Conservation (phyloP, 371 early-diverging fungal species). For the Mucor saturninus region DNA sequence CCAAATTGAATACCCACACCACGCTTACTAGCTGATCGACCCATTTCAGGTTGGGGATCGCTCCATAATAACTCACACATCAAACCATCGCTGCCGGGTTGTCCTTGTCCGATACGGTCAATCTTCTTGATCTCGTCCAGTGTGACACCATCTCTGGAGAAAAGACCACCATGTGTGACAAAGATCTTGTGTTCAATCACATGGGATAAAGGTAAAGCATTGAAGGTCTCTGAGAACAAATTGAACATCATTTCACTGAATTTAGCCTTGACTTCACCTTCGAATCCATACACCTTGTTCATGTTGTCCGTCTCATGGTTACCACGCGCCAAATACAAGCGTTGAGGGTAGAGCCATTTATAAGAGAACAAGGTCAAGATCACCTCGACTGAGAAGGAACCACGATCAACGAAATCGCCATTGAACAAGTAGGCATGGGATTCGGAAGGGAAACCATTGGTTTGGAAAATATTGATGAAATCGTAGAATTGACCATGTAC, state of each 20-base stretch:
- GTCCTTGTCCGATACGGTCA: conserved; percentile 85
- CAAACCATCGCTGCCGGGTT: conserved; percentile 69
- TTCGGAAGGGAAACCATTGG: conserved; percentile 86
- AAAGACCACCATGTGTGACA: conserved; percentile 98
- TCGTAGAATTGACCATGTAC: conserved; percentile 99
- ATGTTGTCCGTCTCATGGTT: conserved; percentile 99
- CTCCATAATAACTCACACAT: conserved; percentile 98
- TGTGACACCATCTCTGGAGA: conserved; percentile 90
- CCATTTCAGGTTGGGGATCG: conserved; percentile 78
- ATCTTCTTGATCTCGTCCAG: conserved; percentile 91
- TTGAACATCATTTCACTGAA: conserved; percentile 90
- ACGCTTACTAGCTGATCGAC: conserved; percentile 86
- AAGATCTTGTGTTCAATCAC: conserved; percentile 92
- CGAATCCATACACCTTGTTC: conserved; percentile 99
- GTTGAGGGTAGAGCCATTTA: conserved; percentile 89
- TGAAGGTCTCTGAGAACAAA: conserved; percentile 93
- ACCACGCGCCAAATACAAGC: conserved; percentile 92
- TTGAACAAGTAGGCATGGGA: conserved; percentile 92
- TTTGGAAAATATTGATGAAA: conserved; percentile 90
- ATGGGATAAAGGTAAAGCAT: conserved; percentile 93
- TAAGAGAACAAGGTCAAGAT: conserved; percentile 92
- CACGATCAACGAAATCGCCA: conserved; percentile 99
- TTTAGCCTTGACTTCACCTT: conserved; percentile 96
- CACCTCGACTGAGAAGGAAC: conserved; percentile 95
- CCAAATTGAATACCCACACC: conserved; percentile 97